Conservation (phyloP, 176 grass and related monocot genomes). For the Hsuehochloa calcarea region DNA sequence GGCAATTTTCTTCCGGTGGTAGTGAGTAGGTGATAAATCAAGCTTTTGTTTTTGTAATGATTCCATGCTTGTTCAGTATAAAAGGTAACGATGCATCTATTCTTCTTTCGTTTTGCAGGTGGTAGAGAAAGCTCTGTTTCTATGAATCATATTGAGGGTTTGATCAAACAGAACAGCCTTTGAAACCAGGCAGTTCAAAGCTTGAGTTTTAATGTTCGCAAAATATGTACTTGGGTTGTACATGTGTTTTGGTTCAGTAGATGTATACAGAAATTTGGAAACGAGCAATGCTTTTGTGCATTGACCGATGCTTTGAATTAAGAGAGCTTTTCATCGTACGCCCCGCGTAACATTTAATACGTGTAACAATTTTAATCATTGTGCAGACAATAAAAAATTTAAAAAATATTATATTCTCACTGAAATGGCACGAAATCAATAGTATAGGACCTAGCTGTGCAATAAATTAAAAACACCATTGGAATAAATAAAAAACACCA, state of each 20-base stretch:
- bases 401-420: no score
- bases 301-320: background rate
- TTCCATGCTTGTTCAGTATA: background rate
- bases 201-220: conserved; percentile 65
- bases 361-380: no score
- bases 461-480: no score
- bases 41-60: background rate
- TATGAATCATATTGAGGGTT: conserved; percentile 63
- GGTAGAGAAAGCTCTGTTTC: conserved; percentile 57
- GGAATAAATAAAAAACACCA: no score
- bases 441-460: no score
- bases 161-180: conserved; percentile 69
- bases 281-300: background rate
- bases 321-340: no score
- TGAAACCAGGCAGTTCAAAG: conserved; percentile 77
- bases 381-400: no score
- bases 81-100: conserved; percentile 5
- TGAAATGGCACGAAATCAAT: no score
- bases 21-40: conserved; percentile 3
- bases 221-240: conserved; percentile 37
- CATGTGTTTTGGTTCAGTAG: conserved; percentile 25
- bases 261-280: conserved; percentile 34
- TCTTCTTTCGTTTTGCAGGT: conserved; percentile 45
- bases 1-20: background rate
- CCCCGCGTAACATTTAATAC: no score